phyloP scores from a whole-genome alignment of 1,284 basidiomycete species.

The Malassezia obtusa region DNA sequence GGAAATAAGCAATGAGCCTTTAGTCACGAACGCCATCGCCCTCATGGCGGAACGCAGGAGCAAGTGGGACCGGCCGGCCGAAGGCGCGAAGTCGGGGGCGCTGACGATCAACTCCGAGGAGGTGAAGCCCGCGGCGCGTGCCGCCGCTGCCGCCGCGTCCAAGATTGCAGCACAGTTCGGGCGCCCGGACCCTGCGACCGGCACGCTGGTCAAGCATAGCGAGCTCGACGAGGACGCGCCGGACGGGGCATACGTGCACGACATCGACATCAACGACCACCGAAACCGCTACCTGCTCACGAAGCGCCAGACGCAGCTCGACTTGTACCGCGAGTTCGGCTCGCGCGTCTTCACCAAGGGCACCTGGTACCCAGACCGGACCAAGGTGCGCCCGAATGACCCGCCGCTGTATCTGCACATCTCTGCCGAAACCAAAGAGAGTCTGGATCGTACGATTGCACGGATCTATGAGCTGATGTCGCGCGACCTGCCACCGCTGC shows the following conservation, averaged over 20 bases:
- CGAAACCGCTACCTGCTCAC: slow-evolving; percentile 91
- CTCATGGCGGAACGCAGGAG: slow-evolving; percentile 18
- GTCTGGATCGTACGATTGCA: slow-evolving; percentile 64
- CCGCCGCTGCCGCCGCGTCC: slow-evolving; percentile 35
- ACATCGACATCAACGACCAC: slow-evolving; percentile 95
- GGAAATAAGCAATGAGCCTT: background rate
- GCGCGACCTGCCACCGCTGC: slow-evolving; percentile 55
- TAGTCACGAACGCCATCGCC: background rate
- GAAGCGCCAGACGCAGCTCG: slow-evolving; percentile 79
- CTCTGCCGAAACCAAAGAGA: slow-evolving; percentile 68
- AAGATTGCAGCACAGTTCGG: slow-evolving; percentile 39
- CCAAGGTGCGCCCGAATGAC: slow-evolving; percentile 31
- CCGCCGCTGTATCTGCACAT: slow-evolving; percentile 83
- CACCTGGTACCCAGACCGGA: slow-evolving; percentile 63
- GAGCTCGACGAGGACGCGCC: slow-evolving; percentile 57
- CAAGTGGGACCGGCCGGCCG: slow-evolving; percentile 19
- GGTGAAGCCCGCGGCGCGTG: slow-evolving; percentile 8
- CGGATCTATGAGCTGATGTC: slow-evolving; percentile 78
- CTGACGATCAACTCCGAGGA: background rate
- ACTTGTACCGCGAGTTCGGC: slow-evolving; percentile 56
- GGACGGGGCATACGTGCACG: slow-evolving; percentile 73
- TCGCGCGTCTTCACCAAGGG: slow-evolving; percentile 49
- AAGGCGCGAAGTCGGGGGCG: background rate
- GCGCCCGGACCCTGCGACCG: slow-evolving; percentile 1
- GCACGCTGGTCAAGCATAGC: slow-evolving; percentile 49